Base-by-base conservation (phyloP, 345 rosid genomes). In the Murraya paniculata region DNA sequence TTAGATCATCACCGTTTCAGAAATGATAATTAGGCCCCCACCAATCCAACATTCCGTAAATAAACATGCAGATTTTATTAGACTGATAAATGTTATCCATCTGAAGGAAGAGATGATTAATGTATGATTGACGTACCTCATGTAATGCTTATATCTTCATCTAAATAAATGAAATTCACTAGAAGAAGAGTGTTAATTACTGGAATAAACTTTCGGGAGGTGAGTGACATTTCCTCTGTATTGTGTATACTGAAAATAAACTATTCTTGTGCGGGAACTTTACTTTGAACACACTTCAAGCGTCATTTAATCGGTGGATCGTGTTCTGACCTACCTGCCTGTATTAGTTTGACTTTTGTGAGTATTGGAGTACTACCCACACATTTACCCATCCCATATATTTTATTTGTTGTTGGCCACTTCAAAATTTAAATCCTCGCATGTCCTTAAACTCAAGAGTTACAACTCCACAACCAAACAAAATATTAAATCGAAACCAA, bases 311-410 rank as follows among this genome's bases (percentile, higher is more conserved):
- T 13, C 9, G 77, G 69, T 45, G 28, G 60, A 69, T 45, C 48
- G 7, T 5, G 27, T 41, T 9, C 38, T 27, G 19, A 74, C 68
- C 41, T 1, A 61, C 24, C 30, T 28, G n/a, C n/a, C n/a, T 41
- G 27, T 58, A 25, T 28, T n/a, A 39, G 10, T 61, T 74, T 74
- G 77, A 74, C 77, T 74, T 74, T 61, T 27, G 67, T 2, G 5
- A 24, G 36, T 59, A 19, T 58, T 59, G 30, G 45, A 33, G 57
- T 5, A 5, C 28, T 72, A n/a, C 71, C 14, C 31, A 19, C 33
- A 36, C 31, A 16, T 27, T 50, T 25, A 61, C 64, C 55, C 19
- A 45, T 33, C 27, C 7, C 1, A 41, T 24, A 68, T 24, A 45
- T 45, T 68, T 25, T 10, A 38, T 9, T 4, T 22, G 53, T 16